Evolutionary conservation across 164 flowering plant species (phyloP).

Genomic region (Nymphaea colorata): DNA sequence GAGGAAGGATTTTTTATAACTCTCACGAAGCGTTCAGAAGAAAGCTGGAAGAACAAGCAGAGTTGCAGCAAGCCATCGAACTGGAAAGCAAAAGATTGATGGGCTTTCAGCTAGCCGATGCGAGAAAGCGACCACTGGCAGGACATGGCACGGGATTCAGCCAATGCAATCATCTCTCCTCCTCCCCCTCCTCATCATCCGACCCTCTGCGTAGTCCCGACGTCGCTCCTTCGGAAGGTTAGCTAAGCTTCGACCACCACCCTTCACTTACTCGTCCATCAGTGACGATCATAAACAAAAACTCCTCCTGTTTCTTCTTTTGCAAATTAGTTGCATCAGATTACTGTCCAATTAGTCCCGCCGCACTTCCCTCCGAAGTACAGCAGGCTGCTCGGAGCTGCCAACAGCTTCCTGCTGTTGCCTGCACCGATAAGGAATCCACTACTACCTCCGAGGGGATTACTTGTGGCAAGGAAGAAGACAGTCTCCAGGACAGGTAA

Average conservation of each 20-base stretch:
- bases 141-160: not conserved
- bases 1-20: slow-evolving; percentile 29
- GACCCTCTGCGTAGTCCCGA: not conserved
- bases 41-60: slow-evolving; percentile 69
- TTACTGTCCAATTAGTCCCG: slow-evolving; percentile 10
- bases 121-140: slow-evolving; percentile 27
- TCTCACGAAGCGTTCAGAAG: slow-evolving; percentile 57
- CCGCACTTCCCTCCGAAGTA: not conserved
- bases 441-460: not conserved
- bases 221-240: not conserved
- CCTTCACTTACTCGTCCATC: not conserved
- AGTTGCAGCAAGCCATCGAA: slow-evolving; percentile 78
- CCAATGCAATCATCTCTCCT: not conserved
- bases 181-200: not conserved
- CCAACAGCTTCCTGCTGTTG: slow-evolving; percentile 10
- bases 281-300: not conserved
- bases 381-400: not conserved
- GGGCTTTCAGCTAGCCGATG: slow-evolving; percentile 63
- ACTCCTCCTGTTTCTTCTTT: not conserved
- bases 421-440: not conserved
- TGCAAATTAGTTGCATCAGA: not conserved
- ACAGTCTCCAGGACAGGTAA: slow-evolving; percentile 45
- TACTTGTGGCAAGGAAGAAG: slow-evolving; percentile 17
- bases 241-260: not conserved
- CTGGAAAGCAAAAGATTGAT: slow-evolving; percentile 64